These are phyloP conservation scores for Candida arabinofermentans DNA, from an alignment of 805 yeast species.

Conservation along the genomic window DNA sequence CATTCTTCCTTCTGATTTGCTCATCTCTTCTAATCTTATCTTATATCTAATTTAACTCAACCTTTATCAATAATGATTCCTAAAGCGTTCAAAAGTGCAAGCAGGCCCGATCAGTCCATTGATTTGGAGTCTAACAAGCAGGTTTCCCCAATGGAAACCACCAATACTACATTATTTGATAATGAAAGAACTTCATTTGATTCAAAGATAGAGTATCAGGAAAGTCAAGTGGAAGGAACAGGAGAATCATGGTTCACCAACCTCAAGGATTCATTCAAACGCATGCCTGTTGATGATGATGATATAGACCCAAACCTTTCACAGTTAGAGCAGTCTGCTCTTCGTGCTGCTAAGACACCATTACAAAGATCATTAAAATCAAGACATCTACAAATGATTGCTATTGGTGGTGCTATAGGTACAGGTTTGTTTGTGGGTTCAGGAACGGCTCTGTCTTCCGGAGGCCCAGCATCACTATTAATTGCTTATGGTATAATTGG, in stretches of 20 bases:
- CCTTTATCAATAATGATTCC: no score
- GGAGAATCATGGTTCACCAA: slow-evolving; percentile 3
- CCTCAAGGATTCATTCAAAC: slow-evolving; percentile 22
- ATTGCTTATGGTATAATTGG: slow-evolving; percentile 53
- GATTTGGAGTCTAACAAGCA: no score
- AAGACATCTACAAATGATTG: slow-evolving; percentile 69
- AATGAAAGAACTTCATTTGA: no score
- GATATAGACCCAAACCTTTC: slow-evolving; percentile 36
- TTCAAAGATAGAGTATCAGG: not conserved
- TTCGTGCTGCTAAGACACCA: slow-evolving; percentile 41
- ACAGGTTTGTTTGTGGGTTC: slow-evolving; percentile 73
- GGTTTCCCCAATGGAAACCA: no score
- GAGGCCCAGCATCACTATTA: slow-evolving; percentile 67
- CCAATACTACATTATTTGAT: no score
- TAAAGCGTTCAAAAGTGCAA: no score
- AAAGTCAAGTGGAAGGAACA: not conserved
- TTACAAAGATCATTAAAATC: slow-evolving; percentile 45
- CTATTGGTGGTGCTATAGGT: slow-evolving; percentile 75
- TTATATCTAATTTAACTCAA: no score
- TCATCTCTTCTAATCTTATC: no score
- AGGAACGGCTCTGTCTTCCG: slow-evolving; percentile 48
- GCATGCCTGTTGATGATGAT: slow-evolving; percentile 28
- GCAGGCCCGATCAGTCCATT: no score
- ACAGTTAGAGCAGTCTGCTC: slow-evolving; percentile 37
- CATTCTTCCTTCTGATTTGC: no score